Evolutionary conservation across 345 rosid species (phyloP).

Genomic region (Citrus inodora): DNA sequence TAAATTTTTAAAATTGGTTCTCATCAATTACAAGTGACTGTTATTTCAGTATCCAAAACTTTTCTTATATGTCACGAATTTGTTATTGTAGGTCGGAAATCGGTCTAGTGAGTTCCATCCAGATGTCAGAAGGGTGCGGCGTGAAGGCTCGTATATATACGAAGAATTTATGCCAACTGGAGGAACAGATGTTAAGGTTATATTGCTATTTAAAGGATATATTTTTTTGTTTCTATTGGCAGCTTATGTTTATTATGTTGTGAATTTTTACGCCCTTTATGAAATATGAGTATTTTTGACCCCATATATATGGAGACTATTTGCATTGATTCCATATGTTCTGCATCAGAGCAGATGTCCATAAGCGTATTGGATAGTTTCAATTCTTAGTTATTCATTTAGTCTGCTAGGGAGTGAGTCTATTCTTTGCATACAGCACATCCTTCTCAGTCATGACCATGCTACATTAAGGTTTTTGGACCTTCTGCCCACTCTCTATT

Average conservation of each 20-base stretch:
- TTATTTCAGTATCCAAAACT: background rate
- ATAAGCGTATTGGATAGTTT: background rate
- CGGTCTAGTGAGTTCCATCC: slow-evolving; percentile 99
- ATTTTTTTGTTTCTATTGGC: background rate
- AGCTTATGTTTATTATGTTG: background rate
- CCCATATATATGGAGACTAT: background rate
- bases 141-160: slow-evolving; percentile 96
- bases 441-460: background rate
- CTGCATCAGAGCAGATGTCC: background rate
- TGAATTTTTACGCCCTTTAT: background rate
- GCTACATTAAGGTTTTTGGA: background rate
- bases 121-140: slow-evolving; percentile 97
- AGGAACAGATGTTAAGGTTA: slow-evolving; percentile 99
- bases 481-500: background rate
- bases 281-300: background rate
- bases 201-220: background rate
- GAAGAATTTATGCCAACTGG: slow-evolving; percentile 99
- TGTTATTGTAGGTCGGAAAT: slow-evolving; percentile 70
- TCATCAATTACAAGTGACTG: background rate
- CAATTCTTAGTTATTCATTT: background rate
- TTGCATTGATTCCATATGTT: background rate
- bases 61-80: background rate
- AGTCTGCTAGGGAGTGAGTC: background rate
- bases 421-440: background rate
- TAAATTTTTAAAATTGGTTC: background rate